phyloP scores from a whole-genome alignment of 75 land plant species.

The Pseudotsuga menziesii region DNA sequence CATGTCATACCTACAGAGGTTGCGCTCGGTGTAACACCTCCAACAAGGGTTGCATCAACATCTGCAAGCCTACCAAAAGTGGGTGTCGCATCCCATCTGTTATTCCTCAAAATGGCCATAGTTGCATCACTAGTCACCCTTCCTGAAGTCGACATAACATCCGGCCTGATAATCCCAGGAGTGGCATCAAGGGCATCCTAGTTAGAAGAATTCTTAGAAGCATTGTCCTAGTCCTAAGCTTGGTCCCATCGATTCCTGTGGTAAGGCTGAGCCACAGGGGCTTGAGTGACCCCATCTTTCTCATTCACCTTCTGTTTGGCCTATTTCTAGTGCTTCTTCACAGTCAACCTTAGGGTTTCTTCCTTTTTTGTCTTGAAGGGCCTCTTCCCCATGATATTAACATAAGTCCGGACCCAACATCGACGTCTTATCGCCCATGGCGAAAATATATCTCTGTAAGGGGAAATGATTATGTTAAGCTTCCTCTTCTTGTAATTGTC shows the following conservation, averaged over 20 bases:
- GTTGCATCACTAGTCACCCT: slow-evolving; percentile 73
- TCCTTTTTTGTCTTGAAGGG: slow-evolving; percentile 62
- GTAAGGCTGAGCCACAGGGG: slow-evolving; percentile 18
- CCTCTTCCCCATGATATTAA: slow-evolving; percentile 88
- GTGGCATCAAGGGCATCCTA: slow-evolving; percentile 96
- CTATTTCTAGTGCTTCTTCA: slow-evolving; percentile 80
- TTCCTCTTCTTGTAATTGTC: slow-evolving; percentile 85
- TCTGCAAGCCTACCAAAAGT: slow-evolving; percentile 71
- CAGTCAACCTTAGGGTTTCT: slow-evolving; percentile 60
- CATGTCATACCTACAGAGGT: slow-evolving; percentile 97
- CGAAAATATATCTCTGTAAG: slow-evolving; percentile 78
- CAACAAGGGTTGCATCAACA: slow-evolving; percentile 77
- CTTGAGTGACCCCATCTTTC: slow-evolving; percentile 16
- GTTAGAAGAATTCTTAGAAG: slow-evolving; percentile 66
- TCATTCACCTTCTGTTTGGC: slow-evolving; percentile 34
- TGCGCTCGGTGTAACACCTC: slow-evolving; percentile 53
- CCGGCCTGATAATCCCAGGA: slow-evolving; percentile 88
- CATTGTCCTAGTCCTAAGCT: slow-evolving; percentile 32
- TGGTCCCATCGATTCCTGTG: slow-evolving; percentile 98
- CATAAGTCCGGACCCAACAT: slow-evolving; percentile 70
- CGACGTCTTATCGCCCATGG: slow-evolving; percentile 69
- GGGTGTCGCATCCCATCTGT: slow-evolving; percentile 96
- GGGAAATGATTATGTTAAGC: slow-evolving; percentile 71
- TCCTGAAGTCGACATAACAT: slow-evolving; percentile 94
- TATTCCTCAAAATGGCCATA: slow-evolving; percentile 59